phyloP scores from a whole-genome alignment of 2,329 filamentous ascomycete species.

The Metarhizium humberi region DNA sequence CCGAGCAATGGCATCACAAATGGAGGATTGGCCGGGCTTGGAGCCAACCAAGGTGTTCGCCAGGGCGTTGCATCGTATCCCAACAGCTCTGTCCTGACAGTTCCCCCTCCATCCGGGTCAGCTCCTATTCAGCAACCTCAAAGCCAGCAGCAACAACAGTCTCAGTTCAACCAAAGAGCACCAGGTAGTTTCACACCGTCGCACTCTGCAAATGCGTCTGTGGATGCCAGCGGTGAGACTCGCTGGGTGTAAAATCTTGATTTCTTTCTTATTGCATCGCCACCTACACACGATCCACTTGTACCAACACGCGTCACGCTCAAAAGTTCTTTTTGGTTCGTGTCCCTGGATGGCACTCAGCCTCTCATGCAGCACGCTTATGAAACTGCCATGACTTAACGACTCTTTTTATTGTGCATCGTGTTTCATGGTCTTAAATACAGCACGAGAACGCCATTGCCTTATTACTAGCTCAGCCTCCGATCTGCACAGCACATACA shows the following conservation, averaged over 20 bases:
- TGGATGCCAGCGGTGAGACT: slow-evolving; percentile 22
- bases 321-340: slow-evolving; percentile 11
- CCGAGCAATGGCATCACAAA: slow-evolving; percentile 17
- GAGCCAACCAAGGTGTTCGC: slow-evolving; percentile 15
- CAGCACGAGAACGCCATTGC: slow-evolving; percentile 10
- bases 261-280: slow-evolving; percentile 13
- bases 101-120: slow-evolving; percentile 16
- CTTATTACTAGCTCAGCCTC: slow-evolving; percentile 14
- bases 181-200: slow-evolving; percentile 16
- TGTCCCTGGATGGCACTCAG: slow-evolving; percentile 14
- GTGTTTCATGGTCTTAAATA: slow-evolving; percentile 20
- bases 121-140: slow-evolving; percentile 18
- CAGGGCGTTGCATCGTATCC: slow-evolving; percentile 27
- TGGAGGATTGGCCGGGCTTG: slow-evolving; percentile 13
- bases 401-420: slow-evolving; percentile 26
- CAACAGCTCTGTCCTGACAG: slow-evolving; percentile 20
- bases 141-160: slow-evolving; percentile 8
- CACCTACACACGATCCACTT: slow-evolving; percentile 17
- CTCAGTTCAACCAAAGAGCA: slow-evolving; percentile 19
- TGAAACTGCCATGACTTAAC: slow-evolving; percentile 31
- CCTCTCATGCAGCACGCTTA: slow-evolving; percentile 23
- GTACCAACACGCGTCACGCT: slow-evolving; percentile 14
- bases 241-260: slow-evolving; percentile 28
- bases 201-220: slow-evolving; percentile 14
- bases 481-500: slow-evolving; percentile 18